phyloP scores from a whole-genome alignment of 1,139 yeast genomes.

The Dujonia santamariae region DNA sequence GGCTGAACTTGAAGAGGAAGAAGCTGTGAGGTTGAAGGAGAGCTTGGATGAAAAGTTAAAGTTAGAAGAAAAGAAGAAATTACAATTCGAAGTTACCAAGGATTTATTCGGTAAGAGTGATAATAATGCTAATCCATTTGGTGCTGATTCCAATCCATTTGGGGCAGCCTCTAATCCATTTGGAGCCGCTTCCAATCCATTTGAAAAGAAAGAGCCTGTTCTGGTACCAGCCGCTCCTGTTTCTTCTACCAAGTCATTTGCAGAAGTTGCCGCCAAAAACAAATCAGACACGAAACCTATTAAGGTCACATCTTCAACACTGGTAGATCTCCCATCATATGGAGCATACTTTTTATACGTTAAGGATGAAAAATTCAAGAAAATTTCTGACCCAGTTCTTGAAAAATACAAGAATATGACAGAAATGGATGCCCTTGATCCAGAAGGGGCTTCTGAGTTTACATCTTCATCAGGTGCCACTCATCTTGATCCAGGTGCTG shows the following conservation, averaged over 20 bases:
- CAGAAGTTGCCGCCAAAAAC: slow-evolving; percentile 10
- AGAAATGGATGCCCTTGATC: slow-evolving; percentile 30
- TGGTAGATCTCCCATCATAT: slow-evolving; percentile 42
- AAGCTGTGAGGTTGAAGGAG: slow-evolving; percentile 30
- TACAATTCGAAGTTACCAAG: slow-evolving; percentile 43
- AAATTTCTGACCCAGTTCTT: slow-evolving; percentile 35
- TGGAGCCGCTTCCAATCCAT: slow-evolving; percentile 5
- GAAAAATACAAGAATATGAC: slow-evolving; percentile 50
- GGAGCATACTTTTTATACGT: slow-evolving; percentile 69
- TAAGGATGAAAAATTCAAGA: slow-evolving; percentile 58
- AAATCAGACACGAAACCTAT: slow-evolving; percentile 14
- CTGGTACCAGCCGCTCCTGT: neutral
- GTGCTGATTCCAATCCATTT: slow-evolving; percentile 21
- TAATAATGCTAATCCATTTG: slow-evolving; percentile 28
- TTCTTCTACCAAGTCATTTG: slow-evolving; percentile 7
- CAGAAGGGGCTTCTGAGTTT: slow-evolving; percentile 5
- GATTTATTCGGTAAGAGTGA: slow-evolving; percentile 31
- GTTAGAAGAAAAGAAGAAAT: slow-evolving; percentile 37
- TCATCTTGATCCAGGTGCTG: slow-evolving; percentile 32
- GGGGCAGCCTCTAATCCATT: slow-evolving; percentile 11
- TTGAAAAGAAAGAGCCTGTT: neutral
- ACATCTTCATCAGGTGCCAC: slow-evolving; percentile 11
- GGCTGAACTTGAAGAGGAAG: slow-evolving; percentile 34
- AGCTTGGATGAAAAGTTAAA: slow-evolving; percentile 42
- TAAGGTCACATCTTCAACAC: slow-evolving; percentile 10